Percentiles rank a stretch among this genome's conserved stretches.
Evolutionary conservation across 768 basidiomycete genomes (phyloP).

Genomic region (Mycena floridula): DNA sequence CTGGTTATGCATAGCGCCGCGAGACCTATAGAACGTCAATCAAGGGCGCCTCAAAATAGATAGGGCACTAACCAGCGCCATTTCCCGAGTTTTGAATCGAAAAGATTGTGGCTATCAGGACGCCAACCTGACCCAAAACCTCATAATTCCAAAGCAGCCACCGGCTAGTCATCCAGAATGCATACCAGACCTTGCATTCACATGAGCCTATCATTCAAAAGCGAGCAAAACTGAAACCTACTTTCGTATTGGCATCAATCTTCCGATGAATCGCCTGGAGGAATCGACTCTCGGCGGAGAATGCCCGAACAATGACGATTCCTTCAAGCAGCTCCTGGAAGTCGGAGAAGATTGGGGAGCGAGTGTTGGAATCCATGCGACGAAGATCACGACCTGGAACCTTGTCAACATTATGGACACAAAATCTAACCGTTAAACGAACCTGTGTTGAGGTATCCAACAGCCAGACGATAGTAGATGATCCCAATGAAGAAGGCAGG

Average conservation of each 20-base stretch:
- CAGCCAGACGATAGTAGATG: conserved; percentile 62
- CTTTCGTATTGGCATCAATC: conserved; percentile 75
- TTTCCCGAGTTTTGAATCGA: too few relatives aligned
- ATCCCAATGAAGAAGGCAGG: conserved; percentile 71
- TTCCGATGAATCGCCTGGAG: conserved; percentile 66
- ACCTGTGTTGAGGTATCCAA: conserved; percentile 72
- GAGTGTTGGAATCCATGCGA: conserved; percentile 85
- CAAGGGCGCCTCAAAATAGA: too few relatives aligned
- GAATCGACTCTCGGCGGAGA: conserved; percentile 77
- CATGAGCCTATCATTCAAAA: too few relatives aligned
- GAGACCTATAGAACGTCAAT: too few relatives aligned
- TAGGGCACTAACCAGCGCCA: too few relatives aligned
- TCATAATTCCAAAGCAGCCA: conserved; percentile 87
- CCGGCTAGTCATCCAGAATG: conserved; percentile 85
- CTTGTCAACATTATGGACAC: too few relatives aligned
- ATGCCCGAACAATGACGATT: conserved; percentile 87
- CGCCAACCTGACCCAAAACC: conserved; percentile 61
- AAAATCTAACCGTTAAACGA: too few relatives aligned
- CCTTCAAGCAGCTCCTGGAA: conserved; percentile 82
- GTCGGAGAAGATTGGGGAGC: conserved; percentile 79
- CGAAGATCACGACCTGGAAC: conserved; percentile 76
- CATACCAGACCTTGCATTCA: conserved; percentile 82
- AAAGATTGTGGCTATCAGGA: too few relatives aligned
- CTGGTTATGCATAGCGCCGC: conserved; percentile 76
- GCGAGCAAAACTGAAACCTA: conserved; percentile 14